Base-by-base conservation (phyloP, 805 yeast genomes). In the Suhomyces pyralidae region DNA sequence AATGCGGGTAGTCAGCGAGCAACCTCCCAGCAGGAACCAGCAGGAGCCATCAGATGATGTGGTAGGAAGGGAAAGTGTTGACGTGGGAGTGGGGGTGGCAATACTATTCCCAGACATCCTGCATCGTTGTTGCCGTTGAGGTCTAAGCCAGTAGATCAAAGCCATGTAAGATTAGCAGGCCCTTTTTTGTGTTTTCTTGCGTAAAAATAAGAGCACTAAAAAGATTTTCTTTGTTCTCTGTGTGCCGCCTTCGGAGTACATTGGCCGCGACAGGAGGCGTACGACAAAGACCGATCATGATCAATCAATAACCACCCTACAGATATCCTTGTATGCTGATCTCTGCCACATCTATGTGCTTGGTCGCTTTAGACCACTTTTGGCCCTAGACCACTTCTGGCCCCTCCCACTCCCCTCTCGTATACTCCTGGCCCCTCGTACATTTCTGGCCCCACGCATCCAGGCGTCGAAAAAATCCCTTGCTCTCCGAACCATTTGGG, bases 211-310 rank as follows among this genome's bases (percentile, higher is more conserved):
- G n/a, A 17, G 17, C 15, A 7, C 20, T 36, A 15, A 38, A 17
- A 17, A 38, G 42, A 15, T 38, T 8, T 38, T 10, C 42, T 38
- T 44, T 44, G 46, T 44, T 44, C 36, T 25, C 2, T 25, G 20
- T 24, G 15, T 26, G 46, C 46, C 32, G 46, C 28, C 46, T 44
- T 44, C 46, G 46, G 46, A 44, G 46, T 44, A 26, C 7, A 14
- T n/a, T 14, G 28, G 45, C 45, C 30, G 45, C 28, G 42, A 38
- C 20, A 17, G 42, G 20, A 38, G 42, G 24, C 36, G 36, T 32
- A 3, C 36, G 36, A 28, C 32, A 26, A 26, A n/a, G n/a, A n/a
- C n/a, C n/a, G n/a, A 26, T 26, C 28, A 26, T 26, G 22, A 26
- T 26, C 28, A 26, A 4, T 22, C 12, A 26, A 26, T 9, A 26